Base-by-base conservation (phyloP, 305 asterid genomes). In the Fraxinus platypoda region DNA sequence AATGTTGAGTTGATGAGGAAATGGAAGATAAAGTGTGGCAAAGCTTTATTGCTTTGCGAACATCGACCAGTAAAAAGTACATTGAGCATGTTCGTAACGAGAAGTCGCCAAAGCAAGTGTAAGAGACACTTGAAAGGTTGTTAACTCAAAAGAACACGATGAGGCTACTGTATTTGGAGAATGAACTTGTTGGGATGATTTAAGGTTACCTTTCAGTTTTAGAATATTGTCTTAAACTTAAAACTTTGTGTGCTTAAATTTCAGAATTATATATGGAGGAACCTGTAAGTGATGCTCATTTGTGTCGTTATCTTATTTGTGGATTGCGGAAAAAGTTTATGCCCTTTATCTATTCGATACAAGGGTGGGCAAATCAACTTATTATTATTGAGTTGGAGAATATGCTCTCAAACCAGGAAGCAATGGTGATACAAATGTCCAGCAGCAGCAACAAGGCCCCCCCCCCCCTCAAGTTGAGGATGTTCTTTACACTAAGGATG, bases 31-130 rank as follows among this genome's bases (percentile, higher is more conserved):
- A 33, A 33, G 35, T 33, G 35, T 33, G 35, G 35, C 35, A 33
- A 33, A 33, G 6, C 35, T 33, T 5, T 5, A 34, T 81, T 81
- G 71, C 71, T 13, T 64, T 81, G 75, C 33, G 84, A 38, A 74
- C 81, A 0, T 79, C 74, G 6, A 75, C 31, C 15, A 68, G 49
- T 33, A 64, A 80, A 35, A 83, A 83, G 41, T 59, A 12, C 8
- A 78, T 83, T 5, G 52, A 76, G 74, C 84, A 75, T 75, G 77
- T 81, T 28, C 70, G 77, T 41, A 64, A 78, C 57, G 79, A 77
- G 2, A 73, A 38, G 6, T 77, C 81, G 0, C 80, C 83, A 43
- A 80, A 73, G 38, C 12, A 78, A 74, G 68, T 78, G 19, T 79
- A 73, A 72, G 83, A 79, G 25, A 81, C 62, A 33, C 66, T 81